Evolutionary conservation across 345 rosid species (phyloP).

Genomic region (Salix exigua): DNA sequence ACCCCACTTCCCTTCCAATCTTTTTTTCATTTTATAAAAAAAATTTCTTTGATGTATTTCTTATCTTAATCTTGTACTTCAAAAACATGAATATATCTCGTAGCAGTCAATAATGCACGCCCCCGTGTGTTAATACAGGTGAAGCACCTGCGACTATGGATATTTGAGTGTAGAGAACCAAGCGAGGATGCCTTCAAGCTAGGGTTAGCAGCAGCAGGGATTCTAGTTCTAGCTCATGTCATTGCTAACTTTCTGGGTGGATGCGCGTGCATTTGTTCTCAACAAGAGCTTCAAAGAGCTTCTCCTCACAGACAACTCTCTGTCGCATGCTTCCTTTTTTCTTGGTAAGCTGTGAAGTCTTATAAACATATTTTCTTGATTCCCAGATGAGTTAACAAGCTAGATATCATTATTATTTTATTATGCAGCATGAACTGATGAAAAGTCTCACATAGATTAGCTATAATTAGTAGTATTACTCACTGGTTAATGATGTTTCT

Average conservation of each 20-base stretch:
- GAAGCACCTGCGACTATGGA: constrained; percentile 74
- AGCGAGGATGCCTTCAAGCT: constrained; percentile 77
- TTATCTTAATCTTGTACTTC: not conserved
- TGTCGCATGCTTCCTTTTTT: constrained; percentile 58
- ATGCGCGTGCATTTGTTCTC: constrained; percentile 78
- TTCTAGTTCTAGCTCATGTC: constrained; percentile 64
- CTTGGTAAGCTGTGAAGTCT: constrained; percentile 50
- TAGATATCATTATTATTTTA: not conserved
- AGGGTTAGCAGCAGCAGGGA: constrained; percentile 71
- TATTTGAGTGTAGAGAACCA: constrained; percentile 86
- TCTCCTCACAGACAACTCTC: constrained; percentile 70
- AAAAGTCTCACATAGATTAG: not conserved
- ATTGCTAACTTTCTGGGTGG: constrained; percentile 71
- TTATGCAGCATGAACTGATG: not conserved
- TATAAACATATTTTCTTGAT: not conserved
- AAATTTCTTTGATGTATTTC: not conserved
- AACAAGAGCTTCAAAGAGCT: constrained; percentile 68
- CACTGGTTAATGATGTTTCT: not conserved
- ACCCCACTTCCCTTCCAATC: not conserved
- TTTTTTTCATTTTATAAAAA: not conserved
- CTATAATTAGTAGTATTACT: not conserved
- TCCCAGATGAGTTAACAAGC: not conserved
- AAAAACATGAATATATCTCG: not conserved
- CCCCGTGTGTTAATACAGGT: constrained; percentile 35
- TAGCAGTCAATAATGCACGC: not conserved